A percentile compares a stretch with the other conserved stretches of the same genome.
These are phyloP conservation scores for Fusarium keratoplasticum DNA, from an alignment of 2,329 filamentous ascomycete species.

Conservation along the genomic window DNA sequence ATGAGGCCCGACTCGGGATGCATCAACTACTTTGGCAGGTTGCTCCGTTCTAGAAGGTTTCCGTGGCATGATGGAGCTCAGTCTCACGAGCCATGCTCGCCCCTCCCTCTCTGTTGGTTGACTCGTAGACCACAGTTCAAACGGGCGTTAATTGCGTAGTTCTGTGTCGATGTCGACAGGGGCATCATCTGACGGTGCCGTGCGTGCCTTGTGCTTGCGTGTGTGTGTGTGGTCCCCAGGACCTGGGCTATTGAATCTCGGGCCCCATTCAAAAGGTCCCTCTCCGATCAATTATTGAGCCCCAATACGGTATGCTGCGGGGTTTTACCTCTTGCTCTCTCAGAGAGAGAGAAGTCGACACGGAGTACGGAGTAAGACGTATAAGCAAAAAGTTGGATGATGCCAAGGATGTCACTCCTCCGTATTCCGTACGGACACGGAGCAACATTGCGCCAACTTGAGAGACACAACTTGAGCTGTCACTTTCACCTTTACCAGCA, in stretches of 20 bases:
- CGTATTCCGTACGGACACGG: not conserved
- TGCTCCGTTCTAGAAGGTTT: constrained; percentile 37
- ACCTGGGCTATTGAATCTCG: constrained; percentile 2
- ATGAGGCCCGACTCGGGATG: constrained; percentile 17
- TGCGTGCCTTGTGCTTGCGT: not conserved
- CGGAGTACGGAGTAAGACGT: not conserved
- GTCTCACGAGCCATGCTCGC: not conserved
- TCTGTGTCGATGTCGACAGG: constrained; percentile 1
- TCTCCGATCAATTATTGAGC: not conserved
- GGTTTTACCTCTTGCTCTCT: not conserved
- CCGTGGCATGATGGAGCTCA: not conserved
- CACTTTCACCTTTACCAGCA: not conserved
- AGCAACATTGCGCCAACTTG: not conserved
- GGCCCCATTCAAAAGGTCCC: not conserved
- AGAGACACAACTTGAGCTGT: not conserved
- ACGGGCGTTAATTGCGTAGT: constrained; percentile 1
- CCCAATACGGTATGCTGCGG: not conserved
- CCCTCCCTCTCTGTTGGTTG: not conserved
- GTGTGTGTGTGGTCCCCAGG: not conserved
- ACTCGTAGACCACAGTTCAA: not conserved
- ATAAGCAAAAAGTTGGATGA: not conserved
- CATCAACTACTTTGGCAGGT: constrained; percentile 11
- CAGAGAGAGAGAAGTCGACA: not conserved
- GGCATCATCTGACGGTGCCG: not conserved
- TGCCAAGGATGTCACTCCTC: not conserved